Evolutionary conservation across 306 rosid species (phyloP).

Genomic region (Quercus mongolica): DNA sequence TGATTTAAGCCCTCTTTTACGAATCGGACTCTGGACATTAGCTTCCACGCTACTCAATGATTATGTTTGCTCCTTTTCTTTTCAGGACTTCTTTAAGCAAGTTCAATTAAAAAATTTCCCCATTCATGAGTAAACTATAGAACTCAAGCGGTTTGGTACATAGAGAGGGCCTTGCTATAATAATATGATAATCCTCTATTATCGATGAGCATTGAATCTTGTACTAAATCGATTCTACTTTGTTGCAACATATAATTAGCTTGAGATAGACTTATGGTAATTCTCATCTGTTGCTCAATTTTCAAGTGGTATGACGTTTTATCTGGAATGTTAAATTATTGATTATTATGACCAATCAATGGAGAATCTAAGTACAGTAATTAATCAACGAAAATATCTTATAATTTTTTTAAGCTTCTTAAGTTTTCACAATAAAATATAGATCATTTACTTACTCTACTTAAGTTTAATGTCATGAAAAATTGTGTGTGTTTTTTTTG

Average conservation of each 20-base stretch:
- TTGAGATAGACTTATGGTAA: neutral
- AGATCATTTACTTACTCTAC: neutral
- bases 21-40: conserved; percentile 27
- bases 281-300: conserved; percentile 9
- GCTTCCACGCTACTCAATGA: conserved; percentile 46
- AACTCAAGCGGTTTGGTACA: neutral
- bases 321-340: neutral
- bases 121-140: neutral
- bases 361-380: too few relatives aligned
- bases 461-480: too few relatives aligned
- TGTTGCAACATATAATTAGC: conserved; percentile 12
- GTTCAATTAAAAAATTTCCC: neutral
- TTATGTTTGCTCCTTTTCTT: conserved; percentile 13
- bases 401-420: too few relatives aligned
- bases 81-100: neutral
- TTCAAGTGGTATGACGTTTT: neutral
- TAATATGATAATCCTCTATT: neutral
- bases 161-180: neutral
- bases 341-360: too few relatives aligned
- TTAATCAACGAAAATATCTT: too few relatives aligned
- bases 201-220: conserved; percentile 5
- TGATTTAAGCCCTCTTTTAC: conserved; percentile 24
- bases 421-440: neutral
- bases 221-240: neutral
- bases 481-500: too few relatives aligned